phyloP scores from a whole-genome alignment of 2,329 filamentous ascomycete species.

The Scopulariopsis brevicaulis region DNA sequence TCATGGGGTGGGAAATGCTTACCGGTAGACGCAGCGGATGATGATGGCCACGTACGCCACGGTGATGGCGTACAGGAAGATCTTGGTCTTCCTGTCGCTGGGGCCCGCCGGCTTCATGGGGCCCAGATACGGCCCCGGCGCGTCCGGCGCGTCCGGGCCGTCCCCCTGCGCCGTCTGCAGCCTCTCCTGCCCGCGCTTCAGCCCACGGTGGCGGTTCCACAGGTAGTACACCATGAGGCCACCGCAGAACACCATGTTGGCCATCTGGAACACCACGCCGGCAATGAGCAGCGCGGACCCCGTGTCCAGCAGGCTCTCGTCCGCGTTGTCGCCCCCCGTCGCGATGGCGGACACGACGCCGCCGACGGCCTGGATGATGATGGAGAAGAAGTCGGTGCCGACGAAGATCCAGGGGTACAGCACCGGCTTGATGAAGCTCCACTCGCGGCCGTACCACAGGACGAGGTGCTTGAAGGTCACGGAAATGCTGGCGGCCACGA shows the following conservation, averaged over 20 bases:
- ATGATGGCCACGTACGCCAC: constrained; percentile 7
- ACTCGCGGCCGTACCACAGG: constrained; percentile 25
- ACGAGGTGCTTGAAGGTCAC: constrained; percentile 33
- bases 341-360: constrained; percentile 7
- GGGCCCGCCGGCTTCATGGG: not conserved
- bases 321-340: not conserved
- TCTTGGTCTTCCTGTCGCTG: constrained; percentile 3
- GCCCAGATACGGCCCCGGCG: too few relatives aligned
- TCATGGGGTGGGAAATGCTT: not conserved
- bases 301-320: constrained; percentile 5
- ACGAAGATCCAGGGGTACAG: constrained; percentile 39
- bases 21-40: constrained; percentile 9
- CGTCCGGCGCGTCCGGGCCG: not conserved
- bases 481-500: constrained; percentile 32
- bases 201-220: not conserved
- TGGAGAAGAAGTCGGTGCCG: constrained; percentile 31
- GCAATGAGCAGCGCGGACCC: constrained; percentile 11
- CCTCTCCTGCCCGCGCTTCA: not conserved
- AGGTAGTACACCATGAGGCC: constrained; percentile 7
- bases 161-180: not conserved
- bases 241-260: constrained; percentile 14
- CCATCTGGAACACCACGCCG: constrained; percentile 15
- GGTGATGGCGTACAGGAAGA: constrained; percentile 5
- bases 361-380: constrained; percentile 13
- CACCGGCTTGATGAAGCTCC: constrained; percentile 24